phyloP scores from a whole-genome alignment of 345 rosid species.

The Lagerstroemia speciosa region DNA sequence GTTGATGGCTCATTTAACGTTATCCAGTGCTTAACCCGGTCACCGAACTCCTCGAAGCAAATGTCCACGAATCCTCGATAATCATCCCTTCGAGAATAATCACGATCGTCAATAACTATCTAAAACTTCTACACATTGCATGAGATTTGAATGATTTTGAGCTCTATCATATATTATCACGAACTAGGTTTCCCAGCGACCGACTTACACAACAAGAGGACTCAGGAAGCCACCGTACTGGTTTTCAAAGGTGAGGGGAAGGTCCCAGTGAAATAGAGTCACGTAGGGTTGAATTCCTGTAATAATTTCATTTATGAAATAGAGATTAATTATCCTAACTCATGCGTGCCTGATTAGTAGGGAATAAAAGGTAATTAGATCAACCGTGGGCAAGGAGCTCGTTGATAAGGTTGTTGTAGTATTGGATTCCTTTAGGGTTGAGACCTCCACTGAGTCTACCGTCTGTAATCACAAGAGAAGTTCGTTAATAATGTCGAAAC shows the following conservation, averaged over 20 bases:
- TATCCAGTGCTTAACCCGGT: conserved; percentile 37
- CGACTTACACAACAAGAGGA: conserved; percentile 18
- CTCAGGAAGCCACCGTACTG: conserved; percentile 27
- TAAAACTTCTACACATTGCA: neutral
- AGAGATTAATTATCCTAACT: too few species aligned
- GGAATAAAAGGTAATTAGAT: neutral
- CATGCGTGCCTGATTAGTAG: neutral
- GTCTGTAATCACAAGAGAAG: neutral
- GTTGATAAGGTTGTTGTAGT: conserved; percentile 41
- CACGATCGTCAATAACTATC: neutral
- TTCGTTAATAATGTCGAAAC: too few species aligned
- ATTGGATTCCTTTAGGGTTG: conserved; percentile 39
- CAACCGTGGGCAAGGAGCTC: conserved; percentile 39
- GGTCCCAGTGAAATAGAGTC: conserved; percentile 31
- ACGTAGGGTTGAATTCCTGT: conserved; percentile 24
- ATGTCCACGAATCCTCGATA: conserved; percentile 21
- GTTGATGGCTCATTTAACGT: conserved; percentile 37
- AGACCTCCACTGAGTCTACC: conserved; percentile 29
- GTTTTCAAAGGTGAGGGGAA: conserved; percentile 25
- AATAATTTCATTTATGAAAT: neutral
- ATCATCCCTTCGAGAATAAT: conserved; percentile 20
- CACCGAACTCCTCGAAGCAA: conserved; percentile 36
- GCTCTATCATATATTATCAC: too few species aligned
- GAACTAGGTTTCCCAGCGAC: too few species aligned
- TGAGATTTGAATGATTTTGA: neutral